Percentiles rank a stretch among this genome's conserved stretches.
These are phyloP conservation scores for Plantago ovata DNA, from an alignment of 257 asterid species.

Conservation along the genomic window DNA sequence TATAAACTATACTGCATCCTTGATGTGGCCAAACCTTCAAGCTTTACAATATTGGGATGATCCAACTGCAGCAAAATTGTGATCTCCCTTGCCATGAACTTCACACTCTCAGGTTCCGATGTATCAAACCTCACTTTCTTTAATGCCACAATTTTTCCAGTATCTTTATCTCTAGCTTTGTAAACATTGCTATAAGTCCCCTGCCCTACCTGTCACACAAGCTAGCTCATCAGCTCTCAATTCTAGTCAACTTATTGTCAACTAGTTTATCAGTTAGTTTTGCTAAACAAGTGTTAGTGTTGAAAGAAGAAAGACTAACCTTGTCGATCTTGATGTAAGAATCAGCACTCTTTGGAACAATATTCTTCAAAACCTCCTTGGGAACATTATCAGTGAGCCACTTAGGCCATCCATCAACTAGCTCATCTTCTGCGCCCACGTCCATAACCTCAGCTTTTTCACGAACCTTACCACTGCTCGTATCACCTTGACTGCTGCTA, in stretches of 20 bases:
- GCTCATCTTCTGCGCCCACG: slow-evolving; percentile 37
- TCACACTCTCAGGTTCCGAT: slow-evolving; percentile 78
- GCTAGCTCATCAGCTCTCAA: slow-evolving; percentile 6
- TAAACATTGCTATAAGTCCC: slow-evolving; percentile 87
- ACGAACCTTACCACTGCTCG: slow-evolving; percentile 6
- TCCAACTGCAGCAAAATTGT: slow-evolving; percentile 54
- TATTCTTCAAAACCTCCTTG: slow-evolving; percentile 52
- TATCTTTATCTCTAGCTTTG: slow-evolving; percentile 64
- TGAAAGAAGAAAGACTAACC: slow-evolving; percentile 36
- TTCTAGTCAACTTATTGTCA: neutral
- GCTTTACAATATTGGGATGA: slow-evolving; percentile 78
- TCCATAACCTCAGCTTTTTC: slow-evolving; percentile 19
- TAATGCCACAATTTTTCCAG: slow-evolving; percentile 64
- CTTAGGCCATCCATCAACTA: slow-evolving; percentile 82
- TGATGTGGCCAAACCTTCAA: slow-evolving; percentile 81
- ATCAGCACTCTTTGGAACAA: slow-evolving; percentile 77
- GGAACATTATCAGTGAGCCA: slow-evolving; percentile 76
- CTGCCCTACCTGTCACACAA: slow-evolving; percentile 52
- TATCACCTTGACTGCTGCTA: slow-evolving; percentile 19
- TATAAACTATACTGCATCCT: slow-evolving; percentile 89
- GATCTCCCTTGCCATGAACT: slow-evolving; percentile 89
- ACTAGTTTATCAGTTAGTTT: too few relatives aligned
- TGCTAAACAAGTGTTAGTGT: too few relatives aligned
- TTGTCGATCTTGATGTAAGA: slow-evolving; percentile 73
- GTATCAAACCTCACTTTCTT: slow-evolving; percentile 85